Percentiles rank a stretch among this genome's conserved stretches.
These are phyloP conservation scores for Silene uniflora DNA, from an alignment of 148 eudicot species.

Conservation along the genomic window DNA sequence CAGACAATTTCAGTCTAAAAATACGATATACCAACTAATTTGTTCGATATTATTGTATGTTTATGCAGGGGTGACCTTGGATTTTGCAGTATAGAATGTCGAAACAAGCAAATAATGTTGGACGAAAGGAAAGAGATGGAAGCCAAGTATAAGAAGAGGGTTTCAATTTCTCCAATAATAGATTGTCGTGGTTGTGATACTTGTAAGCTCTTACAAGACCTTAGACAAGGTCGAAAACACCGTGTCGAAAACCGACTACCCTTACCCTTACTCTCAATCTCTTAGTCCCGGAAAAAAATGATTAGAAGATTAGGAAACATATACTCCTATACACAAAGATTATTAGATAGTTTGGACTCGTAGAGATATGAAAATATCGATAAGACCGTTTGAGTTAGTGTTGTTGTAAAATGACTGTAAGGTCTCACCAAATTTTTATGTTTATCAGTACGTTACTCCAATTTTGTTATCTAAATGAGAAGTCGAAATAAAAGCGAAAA, in stretches of 20 bases:
- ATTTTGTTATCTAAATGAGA: background rate
- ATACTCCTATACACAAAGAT: too few relatives aligned
- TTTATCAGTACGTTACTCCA: background rate
- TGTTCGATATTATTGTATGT: background rate
- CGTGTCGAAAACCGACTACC: conserved; percentile 14
- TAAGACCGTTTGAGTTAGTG: background rate
- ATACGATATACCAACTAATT: background rate
- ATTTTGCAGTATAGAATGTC: conserved; percentile 55
- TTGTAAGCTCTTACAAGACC: conserved; percentile 31
- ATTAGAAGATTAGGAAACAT: background rate
- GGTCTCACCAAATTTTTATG: too few relatives aligned
- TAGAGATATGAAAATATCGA: background rate
- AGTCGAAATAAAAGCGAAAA: background rate
- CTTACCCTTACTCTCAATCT: conserved; percentile 25
- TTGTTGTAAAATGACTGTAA: background rate
- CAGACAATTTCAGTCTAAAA: too few relatives aligned
- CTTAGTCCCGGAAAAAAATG: background rate
- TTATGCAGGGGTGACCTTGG: conserved; percentile 58
- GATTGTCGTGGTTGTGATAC: conserved; percentile 36
- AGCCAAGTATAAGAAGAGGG: conserved; percentile 14
- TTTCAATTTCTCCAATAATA: background rate
- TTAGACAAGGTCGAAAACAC: conserved; percentile 30
- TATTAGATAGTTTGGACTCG: too few relatives aligned
- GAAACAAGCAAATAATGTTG: conserved; percentile 44
- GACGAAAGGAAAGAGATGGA: conserved; percentile 45